Percentiles rank a stretch among this genome's conserved stretches.
Evolutionary conservation across 2,329 filamentous ascomycete species (phyloP).

Genomic region (Fonsecaea nubica): DNA sequence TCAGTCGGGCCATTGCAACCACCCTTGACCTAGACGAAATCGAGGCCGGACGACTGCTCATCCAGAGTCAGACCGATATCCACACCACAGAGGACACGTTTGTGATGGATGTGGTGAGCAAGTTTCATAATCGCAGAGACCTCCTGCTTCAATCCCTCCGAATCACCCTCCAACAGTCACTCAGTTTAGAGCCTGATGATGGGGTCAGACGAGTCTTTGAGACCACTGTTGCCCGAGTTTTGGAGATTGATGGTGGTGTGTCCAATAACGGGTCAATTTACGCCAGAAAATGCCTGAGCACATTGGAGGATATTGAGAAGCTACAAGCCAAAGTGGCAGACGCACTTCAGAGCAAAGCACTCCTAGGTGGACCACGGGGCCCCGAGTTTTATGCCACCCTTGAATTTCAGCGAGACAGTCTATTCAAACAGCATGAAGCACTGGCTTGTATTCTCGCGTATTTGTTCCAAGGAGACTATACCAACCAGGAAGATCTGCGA

Average conservation of each 20-base stretch:
- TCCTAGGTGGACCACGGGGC: slow-evolving; percentile 71
- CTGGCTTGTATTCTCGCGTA: slow-evolving; percentile 80
- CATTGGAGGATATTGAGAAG: slow-evolving; percentile 76
- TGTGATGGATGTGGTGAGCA: slow-evolving; percentile 79
- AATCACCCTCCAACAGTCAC: slow-evolving; percentile 73
- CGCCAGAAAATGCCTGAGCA: slow-evolving; percentile 74
- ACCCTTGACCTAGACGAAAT: slow-evolving; percentile 89
- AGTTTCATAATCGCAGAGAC: slow-evolving; percentile 84
- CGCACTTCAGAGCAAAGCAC: slow-evolving; percentile 73
- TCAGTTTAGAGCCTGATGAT: slow-evolving; percentile 65
- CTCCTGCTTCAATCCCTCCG: slow-evolving; percentile 84
- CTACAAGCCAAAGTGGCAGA: slow-evolving; percentile 80
- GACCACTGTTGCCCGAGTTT: slow-evolving; percentile 64
- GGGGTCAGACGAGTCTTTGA: slow-evolving; percentile 51
- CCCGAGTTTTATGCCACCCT: slow-evolving; percentile 76
- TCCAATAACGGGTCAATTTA: slow-evolving; percentile 65
- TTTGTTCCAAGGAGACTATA: slow-evolving; percentile 77
- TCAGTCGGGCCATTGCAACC: slow-evolving; percentile 80
- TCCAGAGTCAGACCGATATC: slow-evolving; percentile 67
- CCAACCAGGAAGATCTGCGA: slow-evolving; percentile 73
- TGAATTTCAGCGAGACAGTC: slow-evolving; percentile 77
- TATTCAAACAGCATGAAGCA: slow-evolving; percentile 88
- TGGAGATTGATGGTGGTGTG: slow-evolving; percentile 60
- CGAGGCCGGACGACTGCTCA: slow-evolving; percentile 76
- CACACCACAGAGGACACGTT: slow-evolving; percentile 73